Evolutionary conservation across 805 yeast species (phyloP), one percentile per base, ranked within the genome.

Genomic region (Wickerhamomyces hampshirensis): DNA sequence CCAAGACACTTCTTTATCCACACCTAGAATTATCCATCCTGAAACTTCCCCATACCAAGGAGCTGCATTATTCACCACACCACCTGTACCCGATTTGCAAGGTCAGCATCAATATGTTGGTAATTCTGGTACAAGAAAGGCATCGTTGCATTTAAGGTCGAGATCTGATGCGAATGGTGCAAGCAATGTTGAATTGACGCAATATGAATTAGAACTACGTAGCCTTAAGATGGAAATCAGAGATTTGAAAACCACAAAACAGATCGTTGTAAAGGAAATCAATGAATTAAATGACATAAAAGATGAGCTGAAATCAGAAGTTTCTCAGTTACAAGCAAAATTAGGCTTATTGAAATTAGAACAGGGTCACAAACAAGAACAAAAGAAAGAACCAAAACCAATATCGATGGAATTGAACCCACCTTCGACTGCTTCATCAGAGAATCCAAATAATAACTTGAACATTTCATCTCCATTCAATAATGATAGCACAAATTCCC

Each of bases 241-340:
- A 12, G 57, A 56, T 28, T 66, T 71, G 42, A 64, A 66, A 26
- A 53, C 65, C 2, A 59, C 65, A 2, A 75, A 71, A 43, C 65
- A 69, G 3, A 55, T 56, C 5, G 45, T 80, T 24, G 39, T 62
- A 15, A 63, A 60, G 29, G 87, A 82, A 27, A 66, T 83, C 11
- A 70, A 66, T 32, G 69, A 62, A 14, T 60, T 87, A 43, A 67
- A 60, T 21, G 41, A 48, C 1, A 69, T 71, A 31, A 80, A 72
- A 57, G 64, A 61, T 23, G 56, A 60, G 13, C 58, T 86, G 34
- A 60, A 58, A 31, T 42, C 47, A 13, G 85, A 79, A 36, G 23
- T 43, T 18, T n/a, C 28, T 5, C 40, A 39, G 15, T 24, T 43
- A 4, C 37, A 37, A 21, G 4, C 39, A 13, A 47, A 53, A 35